phyloP scores from a whole-genome alignment of 2,329 filamentous ascomycete species.

The Myriosclerotinia curreyana region DNA sequence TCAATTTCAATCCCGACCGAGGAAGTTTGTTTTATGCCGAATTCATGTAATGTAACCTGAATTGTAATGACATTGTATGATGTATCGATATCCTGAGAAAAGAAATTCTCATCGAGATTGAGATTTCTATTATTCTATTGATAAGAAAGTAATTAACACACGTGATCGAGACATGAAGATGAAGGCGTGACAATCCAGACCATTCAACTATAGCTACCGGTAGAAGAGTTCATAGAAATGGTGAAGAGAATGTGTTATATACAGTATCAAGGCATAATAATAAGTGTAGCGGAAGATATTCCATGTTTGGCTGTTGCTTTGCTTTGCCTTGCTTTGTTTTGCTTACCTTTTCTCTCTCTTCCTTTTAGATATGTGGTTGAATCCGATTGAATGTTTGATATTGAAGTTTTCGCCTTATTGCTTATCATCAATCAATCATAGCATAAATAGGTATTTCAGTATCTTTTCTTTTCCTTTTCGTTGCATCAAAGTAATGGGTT shows the following conservation, averaged over 20 bases:
- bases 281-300: background rate
- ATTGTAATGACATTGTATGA: too few relatives aligned
- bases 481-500: background rate
- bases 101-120: background rate
- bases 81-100: background rate
- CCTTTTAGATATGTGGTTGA: background rate
- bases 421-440: too few relatives aligned
- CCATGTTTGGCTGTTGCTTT: background rate
- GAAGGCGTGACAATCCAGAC: too few relatives aligned
- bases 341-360: conserved; percentile 9
- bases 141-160: too few relatives aligned
- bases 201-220: too few relatives aligned
- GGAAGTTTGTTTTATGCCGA: background rate
- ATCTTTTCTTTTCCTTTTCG: background rate
- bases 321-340: background rate
- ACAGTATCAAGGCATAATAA: background rate
- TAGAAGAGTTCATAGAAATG: too few relatives aligned
- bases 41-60: background rate
- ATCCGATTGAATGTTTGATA: background rate
- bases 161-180: too few relatives aligned
- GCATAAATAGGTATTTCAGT: background rate
- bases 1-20: background rate
- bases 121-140: too few relatives aligned
- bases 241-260: background rate
- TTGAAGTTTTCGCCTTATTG: background rate